Conservation (phyloP, 75 land plant genomes). For the Pinus albicaulis region DNA sequence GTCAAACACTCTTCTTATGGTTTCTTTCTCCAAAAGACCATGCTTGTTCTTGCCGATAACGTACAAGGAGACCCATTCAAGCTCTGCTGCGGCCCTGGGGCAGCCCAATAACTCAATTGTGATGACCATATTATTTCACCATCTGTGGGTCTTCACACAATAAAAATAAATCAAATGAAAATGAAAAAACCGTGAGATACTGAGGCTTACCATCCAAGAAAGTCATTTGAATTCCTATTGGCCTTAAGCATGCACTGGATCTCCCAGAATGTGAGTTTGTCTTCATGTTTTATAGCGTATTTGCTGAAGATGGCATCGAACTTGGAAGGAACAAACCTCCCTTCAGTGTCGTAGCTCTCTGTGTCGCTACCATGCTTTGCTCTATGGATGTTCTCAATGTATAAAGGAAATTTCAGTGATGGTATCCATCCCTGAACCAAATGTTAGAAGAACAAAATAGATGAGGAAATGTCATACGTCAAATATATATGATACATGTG, state of each 20-base stretch:
- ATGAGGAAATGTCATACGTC: background rate
- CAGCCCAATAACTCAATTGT: background rate
- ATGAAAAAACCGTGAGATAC: too few species aligned
- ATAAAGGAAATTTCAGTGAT: slow-evolving; percentile 43
- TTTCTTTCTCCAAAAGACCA: slow-evolving; percentile 65
- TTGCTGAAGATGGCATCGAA: slow-evolving; percentile 41
- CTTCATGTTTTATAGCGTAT: slow-evolving; percentile 19
- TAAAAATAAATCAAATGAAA: too few species aligned
- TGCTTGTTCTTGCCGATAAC: slow-evolving; percentile 56
- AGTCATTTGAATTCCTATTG: slow-evolving; percentile 21
- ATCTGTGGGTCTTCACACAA: background rate
- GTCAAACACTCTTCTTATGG: slow-evolving; percentile 70
- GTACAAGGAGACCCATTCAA: slow-evolving; percentile 79
- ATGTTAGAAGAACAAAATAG: background rate
- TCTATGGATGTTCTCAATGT: slow-evolving; percentile 51
- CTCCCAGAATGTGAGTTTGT: slow-evolving; percentile 25
- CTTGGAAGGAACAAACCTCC: slow-evolving; percentile 43
- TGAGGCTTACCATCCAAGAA: slow-evolving; percentile 19
- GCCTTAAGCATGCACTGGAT: slow-evolving; percentile 20
- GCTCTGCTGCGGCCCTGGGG: slow-evolving; percentile 44
- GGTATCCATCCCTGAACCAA: slow-evolving; percentile 38
- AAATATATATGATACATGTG: background rate
- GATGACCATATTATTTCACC: background rate
- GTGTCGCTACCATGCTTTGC: slow-evolving; percentile 67
- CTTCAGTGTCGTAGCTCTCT: slow-evolving; percentile 63